phyloP scores from a whole-genome alignment of 306 rosid species.

The Vigna reflexopilosa region DNA sequence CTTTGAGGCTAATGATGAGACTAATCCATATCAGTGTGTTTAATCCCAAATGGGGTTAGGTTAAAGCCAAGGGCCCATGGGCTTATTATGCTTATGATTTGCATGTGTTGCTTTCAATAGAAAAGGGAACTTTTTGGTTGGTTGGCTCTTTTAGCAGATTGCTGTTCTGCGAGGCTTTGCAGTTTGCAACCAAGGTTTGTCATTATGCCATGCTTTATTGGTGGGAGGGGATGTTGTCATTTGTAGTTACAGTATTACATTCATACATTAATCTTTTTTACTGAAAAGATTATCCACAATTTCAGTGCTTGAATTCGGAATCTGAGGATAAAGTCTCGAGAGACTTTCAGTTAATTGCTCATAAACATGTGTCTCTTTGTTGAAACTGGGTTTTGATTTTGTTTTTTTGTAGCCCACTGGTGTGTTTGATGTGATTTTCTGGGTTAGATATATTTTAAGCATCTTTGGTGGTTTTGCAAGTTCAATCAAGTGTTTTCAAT shows the following conservation, averaged over 20 bases:
- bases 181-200: constrained; percentile 47
- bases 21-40: constrained; percentile 35
- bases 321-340: constrained; percentile 30
- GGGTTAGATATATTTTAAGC: constrained; percentile 20
- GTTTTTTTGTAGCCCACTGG: neutral
- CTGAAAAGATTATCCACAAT: constrained; percentile 46
- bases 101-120: constrained; percentile 51
- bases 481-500: constrained; percentile 49
- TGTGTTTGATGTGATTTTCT: constrained; percentile 23
- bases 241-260: constrained; percentile 8
- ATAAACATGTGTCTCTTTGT: constrained; percentile 10
- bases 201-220: constrained; percentile 38
- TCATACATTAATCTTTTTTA: constrained; percentile 10
- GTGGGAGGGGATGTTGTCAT: constrained; percentile 33
- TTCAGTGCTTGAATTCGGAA: constrained; percentile 40
- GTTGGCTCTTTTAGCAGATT: constrained; percentile 47
- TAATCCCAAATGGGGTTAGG: constrained; percentile 50
- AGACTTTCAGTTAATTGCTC: constrained; percentile 27
- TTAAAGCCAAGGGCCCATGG: constrained; percentile 50
- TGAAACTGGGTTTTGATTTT: constrained; percentile 40
- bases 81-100: constrained; percentile 59
- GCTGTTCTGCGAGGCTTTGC: constrained; percentile 47
- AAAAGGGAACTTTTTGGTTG: constrained; percentile 29
- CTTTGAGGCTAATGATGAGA: constrained; percentile 42
- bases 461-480: constrained; percentile 4